These are phyloP conservation scores for Monsonia emarginata DNA, from an alignment of 441 rosid genomes.

Conservation along the genomic window DNA sequence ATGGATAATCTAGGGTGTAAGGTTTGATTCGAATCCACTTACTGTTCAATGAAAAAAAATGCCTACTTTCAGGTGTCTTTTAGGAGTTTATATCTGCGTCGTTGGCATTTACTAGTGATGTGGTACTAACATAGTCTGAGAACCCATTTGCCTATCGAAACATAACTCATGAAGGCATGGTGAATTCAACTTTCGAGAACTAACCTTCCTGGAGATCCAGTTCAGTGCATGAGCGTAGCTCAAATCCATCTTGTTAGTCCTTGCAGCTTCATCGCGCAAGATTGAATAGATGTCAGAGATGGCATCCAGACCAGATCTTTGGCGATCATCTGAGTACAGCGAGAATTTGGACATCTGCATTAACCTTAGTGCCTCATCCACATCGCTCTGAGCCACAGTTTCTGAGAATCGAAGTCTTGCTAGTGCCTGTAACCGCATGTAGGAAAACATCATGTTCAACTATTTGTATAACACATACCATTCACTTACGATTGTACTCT, in stretches of 20 bases:
- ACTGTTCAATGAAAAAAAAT: background rate
- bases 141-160: background rate
- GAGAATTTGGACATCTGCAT: conserved; percentile 99
- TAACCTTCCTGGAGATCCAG: conserved; percentile 97
- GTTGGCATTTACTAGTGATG: too few species aligned
- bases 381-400: conserved; percentile 92
- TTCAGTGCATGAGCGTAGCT: conserved; percentile 85
- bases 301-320: conserved; percentile 85
- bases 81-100: too few species aligned
- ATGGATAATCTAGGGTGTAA: background rate
- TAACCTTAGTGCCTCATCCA: conserved; percentile 87
- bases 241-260: conserved; percentile 62
- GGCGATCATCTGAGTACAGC: conserved; percentile 87
- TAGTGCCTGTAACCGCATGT: conserved; percentile 50
- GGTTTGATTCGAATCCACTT: background rate
- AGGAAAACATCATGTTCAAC: conserved; percentile 10
- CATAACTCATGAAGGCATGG: background rate
- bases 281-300: conserved; percentile 95
- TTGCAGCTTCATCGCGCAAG: conserved; percentile 94
- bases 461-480: background rate
- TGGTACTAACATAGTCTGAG: too few species aligned
- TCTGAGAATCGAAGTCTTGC: conserved; percentile 95
- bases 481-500: too few species aligned
- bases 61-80: too few species aligned
- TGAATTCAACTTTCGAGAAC: conserved; percentile 19